Conservation (phyloP, 768 basidiomycete species). For the Fomitopsis serialis region DNA sequence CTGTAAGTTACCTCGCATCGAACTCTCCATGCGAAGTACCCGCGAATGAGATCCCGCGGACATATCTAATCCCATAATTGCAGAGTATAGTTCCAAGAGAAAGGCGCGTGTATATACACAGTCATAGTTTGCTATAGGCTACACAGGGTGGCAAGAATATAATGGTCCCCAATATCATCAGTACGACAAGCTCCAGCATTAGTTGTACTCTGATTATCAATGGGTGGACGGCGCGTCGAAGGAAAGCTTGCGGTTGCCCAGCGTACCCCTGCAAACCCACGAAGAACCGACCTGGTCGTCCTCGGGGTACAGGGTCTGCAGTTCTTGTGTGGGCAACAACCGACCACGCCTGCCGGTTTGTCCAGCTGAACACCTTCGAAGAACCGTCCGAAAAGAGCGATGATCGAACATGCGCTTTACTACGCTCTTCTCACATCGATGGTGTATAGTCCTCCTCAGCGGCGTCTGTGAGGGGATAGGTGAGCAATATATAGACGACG, state of each 20-base stretch:
- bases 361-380: slow-evolving; percentile 25
- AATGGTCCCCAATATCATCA: too few species aligned
- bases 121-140: too few species aligned
- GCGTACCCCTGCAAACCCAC: slow-evolving; percentile 23
- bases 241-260: background rate
- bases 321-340: slow-evolving; percentile 37
- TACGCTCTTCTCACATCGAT: slow-evolving; percentile 12
- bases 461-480: slow-evolving; percentile 21
- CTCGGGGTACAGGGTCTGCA: slow-evolving; percentile 39
- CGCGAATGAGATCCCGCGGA: too few species aligned
- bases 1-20: too few species aligned
- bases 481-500: background rate
- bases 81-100: too few species aligned
- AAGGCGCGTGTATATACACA: too few species aligned
- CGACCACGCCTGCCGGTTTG: slow-evolving; percentile 23
- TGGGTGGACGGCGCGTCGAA: too few species aligned
- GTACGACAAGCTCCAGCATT: too few species aligned
- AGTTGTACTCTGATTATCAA: too few species aligned
- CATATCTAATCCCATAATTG: too few species aligned
- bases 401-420: slow-evolving; percentile 20
- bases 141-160: too few species aligned
- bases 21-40: too few species aligned
- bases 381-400: slow-evolving; percentile 28
- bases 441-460: slow-evolving; percentile 31
- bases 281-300: slow-evolving; percentile 33